Base-by-base conservation (phyloP, 1,139 yeast species). In the Suhomyces coccinellae region DNA sequence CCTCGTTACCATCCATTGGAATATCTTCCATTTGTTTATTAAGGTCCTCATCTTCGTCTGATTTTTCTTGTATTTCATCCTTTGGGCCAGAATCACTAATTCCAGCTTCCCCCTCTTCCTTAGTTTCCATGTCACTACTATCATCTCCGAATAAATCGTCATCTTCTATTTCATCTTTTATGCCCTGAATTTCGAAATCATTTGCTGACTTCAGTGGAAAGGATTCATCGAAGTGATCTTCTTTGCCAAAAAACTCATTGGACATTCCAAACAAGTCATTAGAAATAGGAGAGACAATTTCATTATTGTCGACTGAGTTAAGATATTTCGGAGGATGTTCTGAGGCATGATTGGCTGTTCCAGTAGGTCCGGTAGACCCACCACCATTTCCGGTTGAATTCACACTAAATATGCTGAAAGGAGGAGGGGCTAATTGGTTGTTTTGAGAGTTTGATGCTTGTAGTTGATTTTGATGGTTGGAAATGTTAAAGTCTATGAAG, bases 71-170 rank as follows among this genome's bases (percentile, higher is more conserved):
- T 10, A 4, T 5, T 7, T 16, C 28, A 3, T 36, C 24, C 11
- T 10, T 29, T n/a, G 33, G 3, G 17, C 16, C 26, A 4, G 15
- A 6, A 13, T n/a, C 33, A 3, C 12, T 2, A 7, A 4, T 9
- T 43, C 49, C 29, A 35, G 20, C 24, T 34, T 42, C 17, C 37
- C 27, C 17, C 39, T 39, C 37, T 7, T 32, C 41, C 11, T 14
- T 30, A 6, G 14, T 16, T 2, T 45, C 48, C 4, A 38, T 59
- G 30, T 65, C 70, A 37, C 63, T 66, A 11, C 41, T 46, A 24
- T 64, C 69, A 12, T 62, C 77, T 2, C 80, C 77, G 56, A 74
- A 73, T 35, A 75, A 66, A 39, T 73, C 79, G 34, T 73, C 75
- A 42, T 65, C 62, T 45, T 67, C 72, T 52, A 61, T 62, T 13